Evolutionary conservation across 176 grass and related monocot genomes (phyloP), one percentile per base, ranked within the genome.

Genomic region (Stipa capillata): DNA sequence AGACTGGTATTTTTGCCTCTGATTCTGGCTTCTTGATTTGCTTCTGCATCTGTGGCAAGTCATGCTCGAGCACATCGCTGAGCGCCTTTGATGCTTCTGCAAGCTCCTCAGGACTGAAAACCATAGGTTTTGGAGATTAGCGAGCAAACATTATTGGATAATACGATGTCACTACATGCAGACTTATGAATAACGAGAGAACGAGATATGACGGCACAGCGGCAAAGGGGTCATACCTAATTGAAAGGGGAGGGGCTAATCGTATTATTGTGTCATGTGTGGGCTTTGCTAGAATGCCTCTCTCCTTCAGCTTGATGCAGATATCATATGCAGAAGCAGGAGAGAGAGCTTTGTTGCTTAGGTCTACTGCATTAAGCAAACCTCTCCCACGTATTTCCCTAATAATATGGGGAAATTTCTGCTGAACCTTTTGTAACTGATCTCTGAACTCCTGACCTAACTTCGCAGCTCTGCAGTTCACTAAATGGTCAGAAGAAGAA

Each of bases 221-320:
- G 40, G 50, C 14, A 70, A 78, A 48, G 42, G 23, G 29, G 37
- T 13, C 20, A 29, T 91, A 93, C 96, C 96, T 89, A 75, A 98
- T 94, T 41, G 90, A 78, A 13, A 94, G 66, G 0, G 96, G 96
- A 73, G 90, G 96, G 23, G 96, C 92, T 64, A 98, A 69, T 24
- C 92, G 88, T 58, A 98, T 98, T 78, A 98, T 89, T 37, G 92
- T 93, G 60, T 93, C 90, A 79, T 98, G 96, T 24, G 96, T 98
- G 49, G 96, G 90, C 76, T 98, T 98, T 36, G 96, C 96, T 21
- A 98, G 84, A 87, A 98, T 92, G 34, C 92, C 96, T 72, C 96
- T 89, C 40, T 98, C 92, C 86, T 98, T 98, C 63, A 98, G 79
- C 79, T 94, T 93, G 73, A 98, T 91, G 73, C 96, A 98, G 65